A percentile compares a stretch with the other conserved stretches of the same genome.
These are phyloP conservation scores for Bromus sterilis DNA, from an alignment of 176 grass and related monocot species.

Conservation along the genomic window DNA sequence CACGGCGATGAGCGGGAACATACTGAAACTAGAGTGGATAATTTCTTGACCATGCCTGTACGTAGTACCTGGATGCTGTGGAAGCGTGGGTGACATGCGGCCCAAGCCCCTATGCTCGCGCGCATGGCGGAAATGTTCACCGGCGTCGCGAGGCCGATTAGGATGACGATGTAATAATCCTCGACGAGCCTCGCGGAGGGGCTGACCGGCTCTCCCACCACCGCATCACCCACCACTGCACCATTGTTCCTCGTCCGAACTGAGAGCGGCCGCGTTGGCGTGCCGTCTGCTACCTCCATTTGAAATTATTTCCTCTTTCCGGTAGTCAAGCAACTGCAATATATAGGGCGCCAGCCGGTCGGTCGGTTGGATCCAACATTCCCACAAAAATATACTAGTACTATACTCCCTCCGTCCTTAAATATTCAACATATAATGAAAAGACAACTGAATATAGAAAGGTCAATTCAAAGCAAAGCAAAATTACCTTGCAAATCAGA, in stretches of 20 bases:
- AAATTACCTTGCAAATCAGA: too few species aligned
- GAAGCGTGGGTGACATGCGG: slow-evolving; percentile 60
- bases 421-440: too few species aligned
- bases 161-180: slow-evolving; percentile 51
- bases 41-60: too few species aligned
- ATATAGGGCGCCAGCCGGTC: too few species aligned
- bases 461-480: too few species aligned
- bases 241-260: background rate
- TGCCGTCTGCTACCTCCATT: background rate
- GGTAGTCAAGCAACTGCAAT: too few species aligned
- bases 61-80: slow-evolving; percentile 39
- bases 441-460: too few species aligned
- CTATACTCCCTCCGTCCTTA: too few species aligned
- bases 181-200: slow-evolving; percentile 49
- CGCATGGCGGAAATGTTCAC: slow-evolving; percentile 30
- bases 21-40: background rate
- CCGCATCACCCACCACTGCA: background rate
- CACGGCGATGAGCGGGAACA: too few species aligned
- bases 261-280: slow-evolving; percentile 6
- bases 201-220: slow-evolving; percentile 36
- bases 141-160: slow-evolving; percentile 29
- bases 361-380: too few species aligned
- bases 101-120: slow-evolving; percentile 37
- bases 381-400: too few species aligned
- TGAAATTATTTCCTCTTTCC: too few species aligned